Evolutionary conservation across 257 asterid species (phyloP), one percentile per base, ranked within the genome.

Genomic region (Leonotis leonurus): DNA sequence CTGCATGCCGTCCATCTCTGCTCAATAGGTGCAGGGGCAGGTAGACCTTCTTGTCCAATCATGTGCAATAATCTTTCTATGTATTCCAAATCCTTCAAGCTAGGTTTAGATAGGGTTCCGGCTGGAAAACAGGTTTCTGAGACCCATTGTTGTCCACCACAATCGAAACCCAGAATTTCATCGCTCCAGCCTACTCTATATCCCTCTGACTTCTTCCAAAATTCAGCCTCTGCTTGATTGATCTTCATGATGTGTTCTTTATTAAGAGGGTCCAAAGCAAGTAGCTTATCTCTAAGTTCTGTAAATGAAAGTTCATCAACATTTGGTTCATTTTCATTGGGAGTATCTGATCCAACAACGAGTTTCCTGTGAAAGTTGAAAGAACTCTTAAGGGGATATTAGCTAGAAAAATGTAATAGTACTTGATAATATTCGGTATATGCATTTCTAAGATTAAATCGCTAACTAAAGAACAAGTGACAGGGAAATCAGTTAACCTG

Each of bases 111-210:
- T 3, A 89, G 75, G 50, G 95, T 86, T 75, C 99, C 99, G 41
- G 87, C 95, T 1, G 97, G 96, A 54, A 93, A 93, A 73, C 99
- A 93, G 12, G 79, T 83, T 64, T 93, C 99, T 1, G 99, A 89
- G 52, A 93, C 99, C 99, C 99, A 93, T 50, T 93, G 99, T 70
- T 93, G 99, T 53, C 99, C 99, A 56, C 99, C 99, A 48, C 99
- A 93, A 75, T 93, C 97, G 44, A 89, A 93, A 50, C 99, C 99
- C 71, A 93, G 77, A 71, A 93, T 93, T 75, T 93, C 99, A 41
- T 93, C 97, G 40, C 96, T 93, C 96, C 96, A 89, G 40, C 99
- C 99, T 11, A 87, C 85, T 72, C 99, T 75, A 57, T 85, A 93
- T 26, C 99, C 97, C 84, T 89, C 97, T 1, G 96, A 89, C 69